Base-by-base conservation (phyloP, 805 yeast species). In the Barnettozyma sucrosica region DNA sequence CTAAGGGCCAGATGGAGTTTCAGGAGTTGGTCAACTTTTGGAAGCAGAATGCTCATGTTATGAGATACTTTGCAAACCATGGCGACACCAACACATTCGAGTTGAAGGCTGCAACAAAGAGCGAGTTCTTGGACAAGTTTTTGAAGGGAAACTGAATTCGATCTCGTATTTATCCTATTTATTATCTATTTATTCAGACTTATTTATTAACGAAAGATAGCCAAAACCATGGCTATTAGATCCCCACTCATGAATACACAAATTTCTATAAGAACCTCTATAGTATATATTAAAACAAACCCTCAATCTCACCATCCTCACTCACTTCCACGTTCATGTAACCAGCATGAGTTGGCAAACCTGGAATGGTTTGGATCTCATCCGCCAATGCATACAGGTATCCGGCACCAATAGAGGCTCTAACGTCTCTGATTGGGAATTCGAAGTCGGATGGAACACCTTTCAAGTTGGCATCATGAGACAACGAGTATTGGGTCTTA, bases 1-100 rank as follows among this genome's bases (percentile, higher is more conserved):
- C 85, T 70, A 85, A 86, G 70, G 95, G 92, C 7, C 89, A 85
- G 61, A 85, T 85, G 93, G 96, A 88, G 66, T 88, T 81, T 68
- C 96, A 87, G 69, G 95, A 87, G 63, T 75, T 86, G 61, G 76
- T 83, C 59, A 88, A 88, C 69, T 87, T 87, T 72, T 87, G 96
- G 95, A 88, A 87, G 66, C 95, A 88, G 72, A 81, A 79, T 63
- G 79, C 90, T 54, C 95, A 87, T 66, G 88, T 87, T 40, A 73
- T 85, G 81, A 80, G 83, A 68, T 87, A 83, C 71, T 87, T 87
- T 57, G 86, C 82, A 55, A 81, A 81, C 57, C 83, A 77, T 64
- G 76, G 75, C 39, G 71, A 70, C 30, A 77, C 84, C 55, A 74
- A 73, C 53, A 72, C 43, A 18, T 43, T 51, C 16, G 44, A 48